These are phyloP conservation scores for Sugiyamaella paludigena DNA, from an alignment of 1,139 yeast species.

Conservation along the genomic window DNA sequence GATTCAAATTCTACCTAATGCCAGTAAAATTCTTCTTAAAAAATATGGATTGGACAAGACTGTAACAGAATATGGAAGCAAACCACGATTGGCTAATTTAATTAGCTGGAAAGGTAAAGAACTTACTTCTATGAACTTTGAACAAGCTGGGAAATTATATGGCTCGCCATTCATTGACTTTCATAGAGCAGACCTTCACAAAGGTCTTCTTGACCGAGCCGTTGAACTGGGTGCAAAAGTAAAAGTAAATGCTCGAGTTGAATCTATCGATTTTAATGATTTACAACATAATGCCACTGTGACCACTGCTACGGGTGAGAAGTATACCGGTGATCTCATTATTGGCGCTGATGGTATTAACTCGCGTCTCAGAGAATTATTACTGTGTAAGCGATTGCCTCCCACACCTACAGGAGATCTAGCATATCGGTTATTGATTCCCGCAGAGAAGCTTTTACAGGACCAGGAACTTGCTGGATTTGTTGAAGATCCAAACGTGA, in stretches of 20 bases:
- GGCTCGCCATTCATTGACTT: constrained; percentile 28
- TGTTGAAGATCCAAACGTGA: constrained; percentile 26
- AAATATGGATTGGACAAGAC: constrained; percentile 27
- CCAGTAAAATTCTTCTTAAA: constrained; percentile 31
- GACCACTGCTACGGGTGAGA: constrained; percentile 30
- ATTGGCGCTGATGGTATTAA: constrained; percentile 40
- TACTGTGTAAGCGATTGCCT: constrained; percentile 19
- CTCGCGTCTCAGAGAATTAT: constrained; percentile 24
- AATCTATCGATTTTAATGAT: constrained; percentile 28
- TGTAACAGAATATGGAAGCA: constrained; percentile 31
- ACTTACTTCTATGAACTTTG: constrained; percentile 29
- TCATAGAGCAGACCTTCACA: constrained; percentile 39
- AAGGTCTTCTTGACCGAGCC: constrained; percentile 26
- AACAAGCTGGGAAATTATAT: constrained; percentile 22
- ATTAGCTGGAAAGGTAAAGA: constrained; percentile 28
- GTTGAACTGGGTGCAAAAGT: constrained; percentile 32
- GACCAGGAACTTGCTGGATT: background rate
- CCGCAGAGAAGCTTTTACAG: constrained; percentile 20
- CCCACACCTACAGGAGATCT: constrained; percentile 29
- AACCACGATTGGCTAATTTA: constrained; percentile 34
- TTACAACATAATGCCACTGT: constrained; percentile 23
- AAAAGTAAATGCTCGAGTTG: constrained; percentile 30
- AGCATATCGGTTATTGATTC: constrained; percentile 28
- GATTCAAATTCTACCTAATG: constrained; percentile 39
- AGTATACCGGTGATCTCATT: constrained; percentile 33